phyloP scores from a whole-genome alignment of 768 basidiomycete species.

The Agaricus bisporus region DNA sequence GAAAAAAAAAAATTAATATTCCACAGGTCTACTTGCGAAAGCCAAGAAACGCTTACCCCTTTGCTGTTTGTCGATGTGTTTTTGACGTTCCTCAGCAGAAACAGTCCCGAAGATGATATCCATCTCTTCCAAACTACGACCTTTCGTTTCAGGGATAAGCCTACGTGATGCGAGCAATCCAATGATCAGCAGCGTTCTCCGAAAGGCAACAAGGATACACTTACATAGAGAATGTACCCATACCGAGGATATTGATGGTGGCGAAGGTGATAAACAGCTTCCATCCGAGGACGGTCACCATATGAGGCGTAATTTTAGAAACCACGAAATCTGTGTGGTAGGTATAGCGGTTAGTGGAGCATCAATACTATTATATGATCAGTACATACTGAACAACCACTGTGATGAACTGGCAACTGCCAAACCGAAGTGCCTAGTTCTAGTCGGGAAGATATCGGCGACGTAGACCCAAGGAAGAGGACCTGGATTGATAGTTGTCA shows the following conservation, averaged over 20 bases:
- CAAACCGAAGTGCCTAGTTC: slow-evolving; percentile 78
- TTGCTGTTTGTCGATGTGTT: slow-evolving; percentile 43
- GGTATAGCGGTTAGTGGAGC: neutral
- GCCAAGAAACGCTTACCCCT: slow-evolving; percentile 14
- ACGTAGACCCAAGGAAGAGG: slow-evolving; percentile 56
- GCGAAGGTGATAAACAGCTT: slow-evolving; percentile 78
- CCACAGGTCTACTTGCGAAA: neutral
- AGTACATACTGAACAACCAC: slow-evolving; percentile 70
- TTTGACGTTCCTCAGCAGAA: slow-evolving; percentile 44
- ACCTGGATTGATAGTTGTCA: slow-evolving; percentile 18
- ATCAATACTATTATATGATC: neutral
- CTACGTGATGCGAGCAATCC: slow-evolving; percentile 19
- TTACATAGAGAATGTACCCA: slow-evolving; percentile 63
- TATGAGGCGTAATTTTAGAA: slow-evolving; percentile 61
- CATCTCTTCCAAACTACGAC: slow-evolving; percentile 49
- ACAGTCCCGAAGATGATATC: slow-evolving; percentile 54
- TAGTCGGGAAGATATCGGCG: slow-evolving; percentile 82
- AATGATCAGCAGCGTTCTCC: neutral
- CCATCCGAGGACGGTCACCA: slow-evolving; percentile 57
- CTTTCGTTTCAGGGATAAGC: slow-evolving; percentile 58
- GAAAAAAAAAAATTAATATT: neutral
- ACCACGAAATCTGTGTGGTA: slow-evolving; percentile 62
- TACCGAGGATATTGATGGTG: slow-evolving; percentile 64
- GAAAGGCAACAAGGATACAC: slow-evolving; percentile 14
- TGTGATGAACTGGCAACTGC: slow-evolving; percentile 71